phyloP scores from a whole-genome alignment of 192 early-diverging fungal species.

The Backusella sp. region DNA sequence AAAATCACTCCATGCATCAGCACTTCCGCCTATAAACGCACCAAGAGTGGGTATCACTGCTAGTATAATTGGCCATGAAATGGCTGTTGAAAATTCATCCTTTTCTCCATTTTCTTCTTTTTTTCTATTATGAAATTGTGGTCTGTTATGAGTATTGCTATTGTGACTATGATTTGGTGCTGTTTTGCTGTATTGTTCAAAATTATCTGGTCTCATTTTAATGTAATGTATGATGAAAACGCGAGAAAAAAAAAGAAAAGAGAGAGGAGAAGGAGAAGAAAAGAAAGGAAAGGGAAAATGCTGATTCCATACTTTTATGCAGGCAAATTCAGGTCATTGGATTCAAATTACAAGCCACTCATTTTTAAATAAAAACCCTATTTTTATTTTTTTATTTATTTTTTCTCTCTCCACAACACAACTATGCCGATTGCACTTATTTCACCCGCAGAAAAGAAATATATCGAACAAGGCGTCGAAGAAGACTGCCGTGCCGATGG shows the following conservation, averaged over 20 bases:
- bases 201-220: not conserved
- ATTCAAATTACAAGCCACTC: not conserved
- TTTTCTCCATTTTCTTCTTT: not conserved
- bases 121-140: not conserved
- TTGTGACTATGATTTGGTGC: not conserved
- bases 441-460: slow-evolving; percentile 81
- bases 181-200: not conserved
- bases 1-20: slow-evolving; percentile 61
- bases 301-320: not conserved
- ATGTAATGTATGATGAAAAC: not conserved
- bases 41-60: slow-evolving; percentile 59
- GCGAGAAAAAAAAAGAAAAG: not conserved
- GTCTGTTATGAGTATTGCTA: not conserved
- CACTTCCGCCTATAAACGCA: slow-evolving; percentile 55
- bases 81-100: not conserved
- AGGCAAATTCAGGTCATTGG: not conserved
- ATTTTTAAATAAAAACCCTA: not conserved
- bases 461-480: slow-evolving; percentile 80
- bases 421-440: slow-evolving; percentile 40
- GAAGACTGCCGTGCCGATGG: slow-evolving; percentile 86
- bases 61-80: slow-evolving; percentile 59
- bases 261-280: not conserved
- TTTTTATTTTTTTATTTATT: not conserved
- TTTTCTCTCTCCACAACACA: not conserved
- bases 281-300: not conserved